phyloP scores from a whole-genome alignment of 805 yeast species.

The Cyberlindnera mycetangii region DNA sequence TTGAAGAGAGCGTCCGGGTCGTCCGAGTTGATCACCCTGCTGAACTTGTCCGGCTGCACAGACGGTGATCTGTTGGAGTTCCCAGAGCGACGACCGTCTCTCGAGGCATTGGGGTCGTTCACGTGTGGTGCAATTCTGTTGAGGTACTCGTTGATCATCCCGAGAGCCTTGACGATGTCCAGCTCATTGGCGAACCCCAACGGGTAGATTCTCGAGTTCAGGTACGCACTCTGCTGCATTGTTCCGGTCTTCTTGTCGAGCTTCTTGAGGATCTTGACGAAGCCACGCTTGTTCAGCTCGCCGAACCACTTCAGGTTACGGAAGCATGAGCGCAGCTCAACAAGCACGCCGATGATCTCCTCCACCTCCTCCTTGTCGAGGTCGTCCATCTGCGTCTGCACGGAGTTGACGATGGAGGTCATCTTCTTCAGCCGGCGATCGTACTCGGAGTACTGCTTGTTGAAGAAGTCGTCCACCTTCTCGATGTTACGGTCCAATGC shows the following conservation, averaged over 20 bases:
- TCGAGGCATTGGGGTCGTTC: conserved; percentile 5
- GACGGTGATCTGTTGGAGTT: conserved; percentile 14
- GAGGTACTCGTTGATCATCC: conserved; percentile 48
- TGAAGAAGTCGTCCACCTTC: conserved; percentile 75
- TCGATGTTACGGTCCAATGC: conserved; percentile 79
- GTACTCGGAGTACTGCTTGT: conserved; percentile 70
- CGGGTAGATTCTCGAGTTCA: conserved; percentile 66
- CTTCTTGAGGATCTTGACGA: conserved; percentile 83
- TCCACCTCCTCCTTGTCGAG: conserved; percentile 50
- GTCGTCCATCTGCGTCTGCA: conserved; percentile 39
- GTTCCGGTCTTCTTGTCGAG: conserved; percentile 81
- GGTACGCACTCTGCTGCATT: conserved; percentile 49
- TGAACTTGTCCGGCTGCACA: conserved; percentile 22
- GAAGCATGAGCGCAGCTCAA: conserved; percentile 72
- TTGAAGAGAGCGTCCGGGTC: conserved; percentile 42
- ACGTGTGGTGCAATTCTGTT: conserved; percentile 47
- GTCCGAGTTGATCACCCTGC: conserved; percentile 36
- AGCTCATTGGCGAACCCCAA: conserved; percentile 72
- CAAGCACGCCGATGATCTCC: conserved; percentile 61
- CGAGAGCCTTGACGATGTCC: conserved; percentile 53
- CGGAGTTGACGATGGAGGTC: conserved; percentile 30
- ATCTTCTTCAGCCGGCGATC: conserved; percentile 59
- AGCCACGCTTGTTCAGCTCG: conserved; percentile 87
- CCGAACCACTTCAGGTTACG: conserved; percentile 92
- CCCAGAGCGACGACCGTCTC: background rate